phyloP scores from a whole-genome alignment of 495 filamentous ascomycete species.

The Penicillium tannophilum region DNA sequence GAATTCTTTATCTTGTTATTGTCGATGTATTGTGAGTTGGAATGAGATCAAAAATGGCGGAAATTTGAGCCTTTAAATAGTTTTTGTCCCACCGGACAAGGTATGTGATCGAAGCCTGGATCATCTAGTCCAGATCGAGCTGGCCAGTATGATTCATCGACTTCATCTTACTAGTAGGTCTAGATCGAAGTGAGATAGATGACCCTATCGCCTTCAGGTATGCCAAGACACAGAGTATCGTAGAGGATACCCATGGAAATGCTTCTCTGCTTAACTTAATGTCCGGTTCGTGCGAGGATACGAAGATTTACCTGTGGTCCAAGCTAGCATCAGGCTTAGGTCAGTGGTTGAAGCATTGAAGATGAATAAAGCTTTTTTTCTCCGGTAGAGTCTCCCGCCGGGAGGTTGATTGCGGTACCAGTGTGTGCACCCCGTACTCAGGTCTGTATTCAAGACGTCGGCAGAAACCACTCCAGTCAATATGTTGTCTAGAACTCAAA shows the following conservation, averaged over 20 bases:
- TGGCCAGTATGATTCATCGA: background rate
- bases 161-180: background rate
- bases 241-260: no score
- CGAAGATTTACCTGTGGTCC: background rate
- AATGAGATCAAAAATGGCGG: background rate
- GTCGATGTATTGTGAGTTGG: background rate
- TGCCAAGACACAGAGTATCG: no score
- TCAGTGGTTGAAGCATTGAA: no score
- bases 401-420: background rate
- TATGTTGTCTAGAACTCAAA: background rate
- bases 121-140: background rate
- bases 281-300: background rate
- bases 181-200: background rate
- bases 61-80: conserved; percentile 1
- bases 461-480: background rate
- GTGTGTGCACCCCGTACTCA: background rate
- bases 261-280: no score
- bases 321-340: no score
- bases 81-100: background rate
- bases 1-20: background rate
- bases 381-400: background rate
- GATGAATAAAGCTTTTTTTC: no score
- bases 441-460: background rate
- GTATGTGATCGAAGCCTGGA: background rate
- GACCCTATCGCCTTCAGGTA: background rate